Conservation (phyloP, 257 asterid species). For the Gentiana dahurica region DNA sequence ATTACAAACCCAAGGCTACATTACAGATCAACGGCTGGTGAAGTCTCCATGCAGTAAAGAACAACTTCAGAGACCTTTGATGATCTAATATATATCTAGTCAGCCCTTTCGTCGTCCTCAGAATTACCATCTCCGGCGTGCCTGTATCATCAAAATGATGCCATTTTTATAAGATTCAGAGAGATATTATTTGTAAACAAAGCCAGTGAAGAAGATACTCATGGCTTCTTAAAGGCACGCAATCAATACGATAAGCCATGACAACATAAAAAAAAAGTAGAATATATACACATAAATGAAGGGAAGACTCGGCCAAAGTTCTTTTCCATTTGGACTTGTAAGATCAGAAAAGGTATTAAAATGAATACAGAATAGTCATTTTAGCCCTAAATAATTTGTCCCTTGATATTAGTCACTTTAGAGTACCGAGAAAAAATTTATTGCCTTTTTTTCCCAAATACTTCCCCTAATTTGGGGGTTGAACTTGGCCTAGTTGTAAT, state of each 20-base stretch:
- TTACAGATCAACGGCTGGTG: conserved; percentile 10
- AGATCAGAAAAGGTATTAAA: no score
- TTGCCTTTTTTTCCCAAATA: no score
- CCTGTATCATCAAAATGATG: conserved; percentile 29
- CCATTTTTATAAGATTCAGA: background rate
- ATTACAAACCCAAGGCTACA: background rate
- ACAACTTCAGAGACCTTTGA: conserved; percentile 12
- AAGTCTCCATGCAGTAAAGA: conserved; percentile 13
- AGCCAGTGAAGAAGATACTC: background rate
- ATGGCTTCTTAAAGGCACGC: background rate
- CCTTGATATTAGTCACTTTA: no score
- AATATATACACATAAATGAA: background rate
- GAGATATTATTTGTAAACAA: background rate
- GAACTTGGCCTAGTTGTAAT: no score
- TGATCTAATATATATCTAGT: conserved; percentile 18
- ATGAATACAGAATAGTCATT: no score
- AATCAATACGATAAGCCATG: background rate
- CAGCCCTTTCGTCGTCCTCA: conserved; percentile 48
- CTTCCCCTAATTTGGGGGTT: no score
- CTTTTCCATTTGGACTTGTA: background rate
- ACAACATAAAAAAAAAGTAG: background rate
- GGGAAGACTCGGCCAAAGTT: background rate
- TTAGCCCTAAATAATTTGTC: no score
- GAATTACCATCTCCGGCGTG: conserved; percentile 58
- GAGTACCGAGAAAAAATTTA: no score